Evolutionary conservation across 805 yeast genomes (phyloP).

Genomic region (Starmerella etchellsii): DNA sequence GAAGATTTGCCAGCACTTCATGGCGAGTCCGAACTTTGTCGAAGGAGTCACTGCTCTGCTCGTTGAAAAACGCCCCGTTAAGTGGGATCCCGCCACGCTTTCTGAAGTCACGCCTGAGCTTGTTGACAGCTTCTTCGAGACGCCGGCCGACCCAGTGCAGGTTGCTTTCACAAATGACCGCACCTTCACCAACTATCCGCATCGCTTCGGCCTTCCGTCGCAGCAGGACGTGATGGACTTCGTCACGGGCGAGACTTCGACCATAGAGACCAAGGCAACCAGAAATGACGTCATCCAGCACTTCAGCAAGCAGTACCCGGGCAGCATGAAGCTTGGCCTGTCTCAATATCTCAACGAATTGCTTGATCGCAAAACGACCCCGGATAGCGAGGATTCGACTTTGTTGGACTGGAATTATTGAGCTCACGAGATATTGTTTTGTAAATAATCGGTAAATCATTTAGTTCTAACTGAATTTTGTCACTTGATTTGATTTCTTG

Average conservation of each 20-base stretch:
- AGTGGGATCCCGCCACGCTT: conserved; percentile 36
- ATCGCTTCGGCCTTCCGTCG: conserved; percentile 67
- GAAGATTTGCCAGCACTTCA: conserved; percentile 62
- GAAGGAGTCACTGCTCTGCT: conserved; percentile 34
- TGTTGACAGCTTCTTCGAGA: conserved; percentile 23
- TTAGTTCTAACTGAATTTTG: too few species aligned
- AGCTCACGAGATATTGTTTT: too few species aligned
- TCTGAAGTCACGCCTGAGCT: conserved; percentile 27
- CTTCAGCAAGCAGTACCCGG: conserved; percentile 31
- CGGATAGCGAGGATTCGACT: conserved; percentile 32
- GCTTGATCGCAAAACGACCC: conserved; percentile 44
- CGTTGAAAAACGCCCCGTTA: conserved; percentile 45
- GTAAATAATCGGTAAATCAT: too few species aligned
- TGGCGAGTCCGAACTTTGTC: conserved; percentile 51
- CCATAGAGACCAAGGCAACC: conserved; percentile 55
- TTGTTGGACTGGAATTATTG: conserved; percentile 39
- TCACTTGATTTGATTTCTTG: too few species aligned
- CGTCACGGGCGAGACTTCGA: conserved; percentile 59
- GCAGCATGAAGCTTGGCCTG: conserved; percentile 43
- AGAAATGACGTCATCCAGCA: conserved; percentile 52
- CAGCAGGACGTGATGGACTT: conserved; percentile 50
- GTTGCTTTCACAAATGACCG: conserved; percentile 26
- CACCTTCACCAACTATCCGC: conserved; percentile 41
- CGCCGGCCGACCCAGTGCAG: conserved; percentile 26
- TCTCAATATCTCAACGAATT: conserved; percentile 45